Base-by-base conservation (phyloP, 1,284 basidiomycete genomes). In the Cutaneotrichosporon dermatis region DNA sequence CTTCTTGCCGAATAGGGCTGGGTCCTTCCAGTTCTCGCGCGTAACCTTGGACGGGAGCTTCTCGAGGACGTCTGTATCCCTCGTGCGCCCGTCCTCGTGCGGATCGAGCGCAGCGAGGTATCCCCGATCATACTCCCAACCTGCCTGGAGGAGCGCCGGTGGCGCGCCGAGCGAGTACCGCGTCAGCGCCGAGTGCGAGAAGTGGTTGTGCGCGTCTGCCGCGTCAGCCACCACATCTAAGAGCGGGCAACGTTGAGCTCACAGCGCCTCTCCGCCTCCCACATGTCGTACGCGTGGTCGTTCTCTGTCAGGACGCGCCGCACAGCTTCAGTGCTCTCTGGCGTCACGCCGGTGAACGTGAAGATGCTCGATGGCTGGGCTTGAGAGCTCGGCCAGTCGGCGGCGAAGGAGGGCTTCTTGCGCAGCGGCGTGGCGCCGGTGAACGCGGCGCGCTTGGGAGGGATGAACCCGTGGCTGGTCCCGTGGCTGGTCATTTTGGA, bases 151-250 rank as follows among this genome's bases (percentile, higher is more conserved):
- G 10, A 85, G 76, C 13, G 79, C 74, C 0, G 82, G 68, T 1
- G 84, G 68, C 0, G 85, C 85, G 1, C 86, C 86, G 16, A 88
- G 73, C 60, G 87, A 84, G 65, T 87, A 88, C 55, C 71, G 85
- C 83, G 63, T 84, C 0, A 88, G 74, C 0, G 86, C 51, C 12
- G 66, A 69, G 60, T 75, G 66, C 4, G 58, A 39, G n/a, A 87
- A 76, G 71, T 88, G 86, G 68, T 87, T 87, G 68, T 88, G 86
- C 6, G 67, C 65, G 59, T 62, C 74, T 76, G 56, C 25, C 25
- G 8, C 3, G 34, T 50, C 15, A 56, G 39, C 6, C 2, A 50
- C 34, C 3, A 4, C 12, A 37, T 10, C 15, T 15, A 36, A 25
- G 25, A 25, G 25, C 25, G 25, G 25, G 25, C 25, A 25, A 25